A percentile compares a stretch with the other conserved stretches of the same genome.
These are phyloP conservation scores for Boletus rubescentipes DNA, from an alignment of 768 basidiomycete genomes.

Conservation along the genomic window DNA sequence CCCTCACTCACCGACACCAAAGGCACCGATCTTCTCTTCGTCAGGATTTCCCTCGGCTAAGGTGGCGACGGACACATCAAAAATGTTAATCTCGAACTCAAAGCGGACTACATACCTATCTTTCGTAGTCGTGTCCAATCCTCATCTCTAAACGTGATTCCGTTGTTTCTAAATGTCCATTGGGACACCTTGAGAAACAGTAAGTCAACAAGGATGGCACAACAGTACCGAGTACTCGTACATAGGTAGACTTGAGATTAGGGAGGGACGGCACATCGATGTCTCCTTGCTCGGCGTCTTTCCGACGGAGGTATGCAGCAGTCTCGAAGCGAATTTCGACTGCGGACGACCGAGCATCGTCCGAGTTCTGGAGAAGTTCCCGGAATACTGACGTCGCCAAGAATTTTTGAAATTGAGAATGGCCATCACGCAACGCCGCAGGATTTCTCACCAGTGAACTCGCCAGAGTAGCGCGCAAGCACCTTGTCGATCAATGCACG, in stretches of 20 bases:
- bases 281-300: conserved; percentile 6
- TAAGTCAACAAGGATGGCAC: not conserved
- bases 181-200: conserved; percentile 54
- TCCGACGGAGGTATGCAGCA: conserved; percentile 40
- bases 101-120: not conserved
- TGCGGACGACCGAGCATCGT: conserved; percentile 76
- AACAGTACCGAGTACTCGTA: conserved; percentile 29
- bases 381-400: conserved; percentile 48
- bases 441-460: conserved; percentile 68
- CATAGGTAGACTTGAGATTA: conserved; percentile 63
- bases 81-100: not conserved
- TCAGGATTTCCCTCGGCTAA: conserved; percentile 28
- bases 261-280: conserved; percentile 39
- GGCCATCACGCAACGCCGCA: not conserved
- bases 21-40: conserved; percentile 27
- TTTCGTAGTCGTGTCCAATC: not conserved
- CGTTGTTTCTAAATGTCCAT: conserved; percentile 90
- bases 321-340: conserved; percentile 85
- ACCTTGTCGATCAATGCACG: conserved; percentile 97
- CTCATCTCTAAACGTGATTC: conserved; percentile 64
- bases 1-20: conserved; percentile 22
- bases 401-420: not conserved
- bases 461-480: conserved; percentile 91
- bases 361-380: conserved; percentile 94
- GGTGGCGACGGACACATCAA: not conserved